phyloP scores from a whole-genome alignment of 495 filamentous ascomycete genomes.

The Xylaria castorea region DNA sequence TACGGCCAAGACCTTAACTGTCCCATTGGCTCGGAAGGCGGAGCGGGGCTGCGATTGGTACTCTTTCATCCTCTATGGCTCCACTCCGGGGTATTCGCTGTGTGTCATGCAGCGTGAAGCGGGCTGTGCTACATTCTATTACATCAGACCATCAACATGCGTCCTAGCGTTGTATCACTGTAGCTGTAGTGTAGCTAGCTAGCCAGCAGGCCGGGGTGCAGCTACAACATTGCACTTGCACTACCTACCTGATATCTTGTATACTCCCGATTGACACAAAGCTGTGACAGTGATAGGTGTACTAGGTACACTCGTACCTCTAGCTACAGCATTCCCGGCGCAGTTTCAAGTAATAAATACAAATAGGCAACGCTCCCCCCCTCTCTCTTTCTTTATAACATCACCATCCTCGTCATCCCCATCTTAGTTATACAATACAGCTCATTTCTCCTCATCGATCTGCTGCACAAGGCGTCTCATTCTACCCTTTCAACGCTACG shows the following conservation, averaged over 20 bases:
- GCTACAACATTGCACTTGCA: not conserved
- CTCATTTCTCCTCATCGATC: not conserved
- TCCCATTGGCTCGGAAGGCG: slow-evolving; percentile 11
- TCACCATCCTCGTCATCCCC: slow-evolving; percentile 1
- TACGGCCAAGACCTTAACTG: not conserved
- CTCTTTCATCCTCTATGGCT: not conserved
- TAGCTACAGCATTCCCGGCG: not conserved
- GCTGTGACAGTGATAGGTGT: not conserved
- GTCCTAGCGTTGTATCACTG: not conserved
- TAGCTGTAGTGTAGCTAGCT: too few relatives aligned
- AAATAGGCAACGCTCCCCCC: slow-evolving; percentile 9
- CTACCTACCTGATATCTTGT: not conserved
- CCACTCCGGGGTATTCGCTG: slow-evolving; percentile 19
- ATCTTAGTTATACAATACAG: not conserved
- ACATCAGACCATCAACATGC: slow-evolving; percentile 16
- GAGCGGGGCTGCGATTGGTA: not conserved
- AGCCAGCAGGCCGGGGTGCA: slow-evolving; percentile 4
- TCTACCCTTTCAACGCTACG: not conserved
- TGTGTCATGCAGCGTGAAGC: not conserved
- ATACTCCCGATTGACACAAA: not conserved
- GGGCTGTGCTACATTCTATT: slow-evolving; percentile 22
- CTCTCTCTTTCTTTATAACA: not conserved
- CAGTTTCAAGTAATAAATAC: slow-evolving; percentile 8
- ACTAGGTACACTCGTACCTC: not conserved
- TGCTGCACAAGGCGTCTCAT: not conserved